Evolutionary conservation across 495 filamentous ascomycete species (phyloP).

Genomic region (Echria macrotheca): DNA sequence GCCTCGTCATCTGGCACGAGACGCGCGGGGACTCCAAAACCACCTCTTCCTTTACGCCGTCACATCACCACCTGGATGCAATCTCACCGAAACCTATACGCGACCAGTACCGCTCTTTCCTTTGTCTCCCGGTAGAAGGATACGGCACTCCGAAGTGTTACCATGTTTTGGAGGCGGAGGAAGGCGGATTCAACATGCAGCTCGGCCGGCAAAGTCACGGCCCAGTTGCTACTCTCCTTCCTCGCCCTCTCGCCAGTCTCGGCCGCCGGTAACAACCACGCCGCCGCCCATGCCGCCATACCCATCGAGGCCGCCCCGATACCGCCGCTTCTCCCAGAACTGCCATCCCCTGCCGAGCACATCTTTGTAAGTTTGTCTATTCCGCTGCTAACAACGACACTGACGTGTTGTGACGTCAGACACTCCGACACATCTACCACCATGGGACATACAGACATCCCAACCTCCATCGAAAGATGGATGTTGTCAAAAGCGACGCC

Average conservation of each 20-base stretch:
- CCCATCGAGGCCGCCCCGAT: constrained; percentile 31
- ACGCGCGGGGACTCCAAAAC: neutral
- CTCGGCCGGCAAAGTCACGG: constrained; percentile 54
- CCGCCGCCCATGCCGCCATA: constrained; percentile 23
- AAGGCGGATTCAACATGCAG: constrained; percentile 31
- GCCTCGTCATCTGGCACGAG: constrained; percentile 1
- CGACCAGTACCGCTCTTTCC: neutral
- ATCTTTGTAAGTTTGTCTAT: constrained; percentile 38
- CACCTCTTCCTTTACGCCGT: neutral
- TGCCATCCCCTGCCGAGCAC: constrained; percentile 38
- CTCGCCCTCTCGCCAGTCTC: constrained; percentile 47
- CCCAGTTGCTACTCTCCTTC: constrained; percentile 56
- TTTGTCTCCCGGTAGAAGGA: neutral
- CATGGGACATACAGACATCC: constrained; percentile 75
- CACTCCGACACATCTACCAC: constrained; percentile 83
- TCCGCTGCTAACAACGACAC: neutral
- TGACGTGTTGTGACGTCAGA: constrained; percentile 46
- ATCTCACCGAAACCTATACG: too few species aligned
- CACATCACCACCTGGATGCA: neutral
- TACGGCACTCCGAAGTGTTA: constrained; percentile 4
- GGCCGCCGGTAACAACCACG: constrained; percentile 7
- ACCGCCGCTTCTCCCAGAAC: constrained; percentile 34
- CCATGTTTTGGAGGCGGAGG: constrained; percentile 39
- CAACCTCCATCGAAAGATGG: constrained; percentile 64
- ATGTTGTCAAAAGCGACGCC: constrained; percentile 58